Evolutionary conservation across 441 rosid genomes (phyloP), one percentile per base, ranked within the genome.

Genomic region (Eruca vesicaria): DNA sequence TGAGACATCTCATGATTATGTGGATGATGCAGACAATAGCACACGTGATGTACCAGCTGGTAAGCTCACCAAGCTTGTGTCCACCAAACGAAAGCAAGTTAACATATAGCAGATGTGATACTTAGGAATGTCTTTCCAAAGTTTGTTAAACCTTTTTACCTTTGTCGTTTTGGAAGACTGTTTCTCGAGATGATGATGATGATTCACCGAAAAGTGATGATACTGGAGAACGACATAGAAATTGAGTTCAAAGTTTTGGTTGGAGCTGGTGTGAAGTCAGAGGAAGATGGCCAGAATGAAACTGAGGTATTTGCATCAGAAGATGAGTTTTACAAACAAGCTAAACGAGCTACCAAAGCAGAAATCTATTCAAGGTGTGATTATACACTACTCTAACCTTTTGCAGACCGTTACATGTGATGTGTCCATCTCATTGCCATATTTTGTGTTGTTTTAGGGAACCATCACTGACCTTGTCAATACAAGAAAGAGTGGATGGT

Each of bases 171-270:
- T 60, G 29, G 67, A 72, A 92, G 98, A 85, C 83, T 73, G 53
- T 89, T 45, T 88, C 89, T 23, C 96, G 98, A 50, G 99, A 91
- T 61, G 96, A 91, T 80, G 99, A 91, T 61, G 96, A 91, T 80
- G 97, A 95, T 83, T 74, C 92, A 67, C 98, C 99, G 0, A 86
- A 66, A 83, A 84, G 99, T 73, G 98, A 95, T 84, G 97, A 92
- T 80, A 88, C 92, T 63, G 99, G 99, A 73, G 97, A 93, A 81
- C 80, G 97, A 77, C 87, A 95, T 78, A 88, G 90, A 80, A 90
- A 91, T 86, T 76, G 98, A 93, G 82, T 86, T 89, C 31, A 84
- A 86, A 80, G 94, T 88, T 71, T 79, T 92, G 78, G 90, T 90
- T 43, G 85, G 85, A 68, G 97, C 98, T 73, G 96, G 96, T 81